A percentile compares a stretch with the other conserved stretches of the same genome.
phyloP scores from a whole-genome alignment of 176 grass and related monocot genomes.

The Saccharum spontaneum region DNA sequence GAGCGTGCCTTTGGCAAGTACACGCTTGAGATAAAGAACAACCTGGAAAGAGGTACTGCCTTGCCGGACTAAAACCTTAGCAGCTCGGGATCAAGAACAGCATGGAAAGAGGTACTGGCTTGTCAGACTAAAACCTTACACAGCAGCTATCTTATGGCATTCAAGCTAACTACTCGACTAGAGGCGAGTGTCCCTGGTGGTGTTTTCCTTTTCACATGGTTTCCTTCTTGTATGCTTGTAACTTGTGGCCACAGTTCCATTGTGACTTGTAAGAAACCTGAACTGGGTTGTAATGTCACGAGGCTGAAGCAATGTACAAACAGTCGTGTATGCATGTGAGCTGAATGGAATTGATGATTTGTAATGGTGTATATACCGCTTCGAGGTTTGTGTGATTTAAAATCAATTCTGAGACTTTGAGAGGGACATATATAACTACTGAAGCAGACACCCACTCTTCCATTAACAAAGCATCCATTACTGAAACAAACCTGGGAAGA shows the following conservation, averaged over 20 bases:
- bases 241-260: constrained; percentile 1
- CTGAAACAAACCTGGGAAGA: not conserved
- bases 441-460: not conserved
- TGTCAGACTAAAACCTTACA: constrained; percentile 51
- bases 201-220: not conserved
- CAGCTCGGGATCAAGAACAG: constrained; percentile 85
- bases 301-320: constrained; percentile 22
- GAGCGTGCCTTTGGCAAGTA: constrained; percentile 97
- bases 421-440: not conserved
- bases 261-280: constrained; percentile 21
- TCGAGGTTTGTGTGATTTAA: not conserved
- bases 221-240: constrained; percentile 12
- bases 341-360: not conserved
- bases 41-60: constrained; percentile 89
- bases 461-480: not conserved
- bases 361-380: not conserved
- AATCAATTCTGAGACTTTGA: not conserved
- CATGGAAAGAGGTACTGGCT: constrained; percentile 82
- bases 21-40: constrained; percentile 98
- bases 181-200: not conserved
- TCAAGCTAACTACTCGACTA: not conserved
- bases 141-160: not conserved
- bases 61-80: constrained; percentile 58
- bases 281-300: not conserved
- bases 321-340: constrained; percentile 12